Base-by-base conservation (phyloP, 169 alveolate species). In the Cryptosporidium sp. region DNA sequence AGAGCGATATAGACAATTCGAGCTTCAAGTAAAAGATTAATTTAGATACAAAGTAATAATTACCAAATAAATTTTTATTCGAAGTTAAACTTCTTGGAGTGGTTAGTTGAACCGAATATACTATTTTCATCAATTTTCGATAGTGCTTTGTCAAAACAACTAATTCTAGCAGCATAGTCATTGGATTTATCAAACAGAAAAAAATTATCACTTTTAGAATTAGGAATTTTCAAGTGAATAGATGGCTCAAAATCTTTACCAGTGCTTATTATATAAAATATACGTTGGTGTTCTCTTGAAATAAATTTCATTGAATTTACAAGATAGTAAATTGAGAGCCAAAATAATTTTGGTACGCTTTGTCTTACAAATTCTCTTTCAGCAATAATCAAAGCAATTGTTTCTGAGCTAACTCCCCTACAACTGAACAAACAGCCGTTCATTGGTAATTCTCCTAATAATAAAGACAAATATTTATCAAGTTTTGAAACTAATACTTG, bases 1-100 rank as follows among this genome's bases (percentile, higher is more conserved):
- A 42, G 85, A 71, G 85, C 69, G 85, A 71, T 71, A 2, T 9
- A 48, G 42, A 29, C 1, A 21, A 29, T 73, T 73, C 86, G 86
- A 73, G 86, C 67, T 71, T 37, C 26, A 71, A 71, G 23, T 42
- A 71, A 48, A 71, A 4, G 10, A 70, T 35, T 29, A 18, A 45
- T 44, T 16, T 31, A 69, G 14, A 69, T 8, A 37, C 6, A 4
- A 23, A 18, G 18, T 10, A 0, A 21, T 39, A 42, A n/a, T 42
- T 39, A 69, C 10, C 7, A 69, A 69, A 69, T n/a, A 65, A 1
- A 65, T 29, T 73, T 14, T 60, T 58, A 73, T 26, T 73, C 72
- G 21, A 21, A 56, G 9, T 58, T 37, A 10, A 73, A 45, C 48
- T 31, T 56, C 33, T 73, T 58, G 10, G 23, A 31, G 29, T 39